Conservation (phyloP, 2,329 filamentous ascomycete genomes). For the Gliomastix tumulicola region DNA sequence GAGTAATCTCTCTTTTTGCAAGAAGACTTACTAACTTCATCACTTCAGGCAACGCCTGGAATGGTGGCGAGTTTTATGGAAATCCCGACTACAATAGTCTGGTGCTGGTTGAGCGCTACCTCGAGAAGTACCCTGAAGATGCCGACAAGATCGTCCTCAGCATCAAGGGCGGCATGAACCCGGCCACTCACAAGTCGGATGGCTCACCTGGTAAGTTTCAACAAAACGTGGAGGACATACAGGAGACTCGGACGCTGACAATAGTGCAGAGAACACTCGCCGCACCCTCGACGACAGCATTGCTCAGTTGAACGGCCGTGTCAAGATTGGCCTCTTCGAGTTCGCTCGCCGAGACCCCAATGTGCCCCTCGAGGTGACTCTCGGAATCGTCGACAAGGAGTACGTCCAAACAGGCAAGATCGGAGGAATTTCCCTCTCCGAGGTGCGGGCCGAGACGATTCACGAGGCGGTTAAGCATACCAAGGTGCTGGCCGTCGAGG, state of each 20-base stretch:
- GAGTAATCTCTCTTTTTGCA: no score
- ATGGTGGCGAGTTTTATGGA: constrained; percentile 61
- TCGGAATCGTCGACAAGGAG: constrained; percentile 35
- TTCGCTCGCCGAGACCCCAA: constrained; percentile 48
- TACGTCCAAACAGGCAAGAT: constrained; percentile 45
- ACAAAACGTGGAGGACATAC: no score
- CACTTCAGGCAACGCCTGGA: constrained; percentile 55
- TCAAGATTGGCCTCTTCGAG: constrained; percentile 55
- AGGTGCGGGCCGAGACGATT: constrained; percentile 41
- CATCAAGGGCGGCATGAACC: constrained; percentile 50
- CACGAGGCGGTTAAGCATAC: constrained; percentile 34
- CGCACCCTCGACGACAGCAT: constrained; percentile 52
- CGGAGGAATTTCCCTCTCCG: constrained; percentile 43
- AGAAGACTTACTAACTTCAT: no score
- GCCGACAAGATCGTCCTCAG: constrained; percentile 53
- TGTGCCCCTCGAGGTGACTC: constrained; percentile 33
- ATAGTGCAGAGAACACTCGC: constrained; percentile 46
- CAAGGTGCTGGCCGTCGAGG: constrained; percentile 41
- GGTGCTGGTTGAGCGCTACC: constrained; percentile 54
- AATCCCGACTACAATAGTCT: constrained; percentile 49
- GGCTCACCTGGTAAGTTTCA: no score
- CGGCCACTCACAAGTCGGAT: constrained; percentile 30
- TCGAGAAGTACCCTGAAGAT: constrained; percentile 56
- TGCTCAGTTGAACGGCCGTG: constrained; percentile 40
- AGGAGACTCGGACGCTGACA: no score